Evolutionary conservation across 495 filamentous ascomycete species (phyloP).

Genomic region (Penicillium herquei): DNA sequence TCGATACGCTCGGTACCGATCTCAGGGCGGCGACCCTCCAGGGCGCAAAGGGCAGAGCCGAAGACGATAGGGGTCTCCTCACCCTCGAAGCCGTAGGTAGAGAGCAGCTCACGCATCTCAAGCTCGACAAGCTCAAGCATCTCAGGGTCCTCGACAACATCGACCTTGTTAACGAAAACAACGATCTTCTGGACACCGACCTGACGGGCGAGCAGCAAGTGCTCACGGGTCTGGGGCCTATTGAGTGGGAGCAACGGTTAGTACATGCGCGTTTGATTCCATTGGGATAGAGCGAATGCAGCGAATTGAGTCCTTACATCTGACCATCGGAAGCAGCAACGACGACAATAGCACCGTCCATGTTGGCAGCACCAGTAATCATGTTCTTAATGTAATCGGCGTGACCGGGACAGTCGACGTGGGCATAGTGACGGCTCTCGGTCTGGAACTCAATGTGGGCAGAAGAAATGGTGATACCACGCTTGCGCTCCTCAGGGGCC

Average conservation of each 20-base stretch:
- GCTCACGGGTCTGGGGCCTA: conserved; percentile 95
- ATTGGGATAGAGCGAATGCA: not conserved
- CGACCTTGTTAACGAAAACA: conserved; percentile 99
- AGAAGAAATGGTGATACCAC: conserved; percentile 98
- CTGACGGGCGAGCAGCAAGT: conserved; percentile 95
- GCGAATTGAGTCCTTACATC: conserved; percentile 57
- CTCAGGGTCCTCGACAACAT: conserved; percentile 92
- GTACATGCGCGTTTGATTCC: conserved; percentile 3
- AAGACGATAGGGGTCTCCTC: conserved; percentile 96
- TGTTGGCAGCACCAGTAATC: conserved; percentile 96
- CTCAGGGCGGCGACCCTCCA: conserved; percentile 84
- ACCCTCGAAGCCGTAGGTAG: conserved; percentile 91
- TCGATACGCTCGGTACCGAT: conserved; percentile 85
- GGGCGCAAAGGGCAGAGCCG: conserved; percentile 92
- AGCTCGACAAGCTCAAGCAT: conserved; percentile 99
- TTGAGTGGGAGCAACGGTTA: conserved; percentile 19
- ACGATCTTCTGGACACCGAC: conserved; percentile 97
- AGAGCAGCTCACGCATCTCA: conserved; percentile 98
- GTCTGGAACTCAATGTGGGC: conserved; percentile 98
- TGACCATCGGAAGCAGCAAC: conserved; percentile 98
- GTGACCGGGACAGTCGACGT: conserved; percentile 99
- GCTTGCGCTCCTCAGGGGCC: conserved; percentile 97
- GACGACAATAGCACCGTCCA: conserved; percentile 98
- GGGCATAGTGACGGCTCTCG: conserved; percentile 89
- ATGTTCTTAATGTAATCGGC: conserved; percentile 99